Evolutionary conservation across 1,284 basidiomycete genomes (phyloP).

Genomic region (Neotropicomus parvogracilis): DNA sequence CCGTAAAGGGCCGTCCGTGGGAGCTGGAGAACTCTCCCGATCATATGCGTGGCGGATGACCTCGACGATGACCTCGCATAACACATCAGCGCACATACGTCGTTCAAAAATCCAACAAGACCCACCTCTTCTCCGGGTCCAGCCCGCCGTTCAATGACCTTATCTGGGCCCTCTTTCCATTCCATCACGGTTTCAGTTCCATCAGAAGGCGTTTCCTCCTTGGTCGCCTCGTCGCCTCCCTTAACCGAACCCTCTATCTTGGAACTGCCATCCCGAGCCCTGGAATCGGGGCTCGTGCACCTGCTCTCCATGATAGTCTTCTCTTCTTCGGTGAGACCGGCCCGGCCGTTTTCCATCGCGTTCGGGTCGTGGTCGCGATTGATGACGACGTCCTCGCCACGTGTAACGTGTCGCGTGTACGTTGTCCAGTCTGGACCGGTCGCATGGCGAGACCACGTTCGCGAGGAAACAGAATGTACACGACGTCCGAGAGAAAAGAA

Average conservation of each 20-base stretch:
- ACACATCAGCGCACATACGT: slow-evolving; percentile 15
- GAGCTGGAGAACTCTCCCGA: slow-evolving; percentile 3
- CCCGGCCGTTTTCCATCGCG: slow-evolving; percentile 49
- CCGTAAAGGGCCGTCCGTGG: background rate
- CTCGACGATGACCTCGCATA: slow-evolving; percentile 26
- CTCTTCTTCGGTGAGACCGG: slow-evolving; percentile 32
- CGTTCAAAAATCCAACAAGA: background rate
- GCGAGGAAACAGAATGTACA: slow-evolving; percentile 78
- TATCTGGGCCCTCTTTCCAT: slow-evolving; percentile 66
- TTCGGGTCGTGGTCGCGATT: slow-evolving; percentile 61
- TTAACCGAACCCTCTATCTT: slow-evolving; percentile 17
- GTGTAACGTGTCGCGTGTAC: slow-evolving; percentile 65
- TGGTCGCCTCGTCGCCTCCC: slow-evolving; percentile 17
- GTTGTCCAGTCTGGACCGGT: slow-evolving; percentile 69
- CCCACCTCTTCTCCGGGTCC: slow-evolving; percentile 33
- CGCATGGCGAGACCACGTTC: slow-evolving; percentile 77
- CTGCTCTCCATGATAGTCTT: slow-evolving; percentile 29
- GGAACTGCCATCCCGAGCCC: slow-evolving; percentile 8
- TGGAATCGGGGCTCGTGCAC: slow-evolving; percentile 17
- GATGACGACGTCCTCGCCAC: slow-evolving; percentile 73
- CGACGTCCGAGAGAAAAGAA: slow-evolving; percentile 87
- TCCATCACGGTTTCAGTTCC: slow-evolving; percentile 45
- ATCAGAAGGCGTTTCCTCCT: slow-evolving; percentile 40
- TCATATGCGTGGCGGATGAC: slow-evolving; percentile 23
- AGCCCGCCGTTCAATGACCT: slow-evolving; percentile 38